Conservation (phyloP, 1,284 basidiomycete species). For the Papiliotrema flavescens region DNA sequence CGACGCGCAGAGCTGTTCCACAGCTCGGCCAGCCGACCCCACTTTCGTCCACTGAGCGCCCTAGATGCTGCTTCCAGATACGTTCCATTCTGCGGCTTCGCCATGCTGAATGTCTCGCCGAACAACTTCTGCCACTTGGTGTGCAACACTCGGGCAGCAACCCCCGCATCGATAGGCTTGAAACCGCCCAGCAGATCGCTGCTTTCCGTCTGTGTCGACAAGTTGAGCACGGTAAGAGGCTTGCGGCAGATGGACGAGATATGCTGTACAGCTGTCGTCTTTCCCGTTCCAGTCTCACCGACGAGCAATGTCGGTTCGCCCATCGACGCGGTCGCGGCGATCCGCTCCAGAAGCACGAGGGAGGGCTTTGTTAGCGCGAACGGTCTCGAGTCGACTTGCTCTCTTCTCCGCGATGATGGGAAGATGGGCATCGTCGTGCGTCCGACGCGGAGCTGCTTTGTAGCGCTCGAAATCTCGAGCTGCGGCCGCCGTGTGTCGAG, state of each 20-base stretch:
- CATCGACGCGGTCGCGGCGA: constrained; percentile 69
- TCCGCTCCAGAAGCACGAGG: constrained; percentile 71
- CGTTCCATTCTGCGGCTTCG: constrained; percentile 69
- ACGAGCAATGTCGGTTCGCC: constrained; percentile 86
- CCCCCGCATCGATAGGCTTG: constrained; percentile 83
- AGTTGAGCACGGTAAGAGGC: constrained; percentile 81
- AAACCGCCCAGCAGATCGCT: constrained; percentile 93
- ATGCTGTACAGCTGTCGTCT: constrained; percentile 89
- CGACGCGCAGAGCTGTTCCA: constrained; percentile 56
- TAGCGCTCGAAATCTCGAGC: constrained; percentile 64
- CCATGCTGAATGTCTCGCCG: constrained; percentile 79
- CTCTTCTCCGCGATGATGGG: constrained; percentile 12
- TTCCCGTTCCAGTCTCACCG: constrained; percentile 98
- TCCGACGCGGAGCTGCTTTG: constrained; percentile 34
- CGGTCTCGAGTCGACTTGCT: constrained; percentile 49
- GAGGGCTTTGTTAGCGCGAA: constrained; percentile 92
- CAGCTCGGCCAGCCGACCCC: constrained; percentile 76
- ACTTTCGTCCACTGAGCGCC: constrained; percentile 76
- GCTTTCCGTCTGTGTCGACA: constrained; percentile 96
- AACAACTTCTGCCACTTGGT: constrained; percentile 79
- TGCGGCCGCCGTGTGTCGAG: constrained; percentile 61
- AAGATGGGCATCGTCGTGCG: constrained; percentile 28
- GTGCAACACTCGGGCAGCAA: constrained; percentile 73
- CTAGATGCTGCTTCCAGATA: constrained; percentile 82
- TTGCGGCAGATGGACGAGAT: constrained; percentile 75